Percentiles rank a stretch among this genome's conserved stretches.
Evolutionary conservation across 768 basidiomycete species (phyloP).

Genomic region (Lactarius indigo): DNA sequence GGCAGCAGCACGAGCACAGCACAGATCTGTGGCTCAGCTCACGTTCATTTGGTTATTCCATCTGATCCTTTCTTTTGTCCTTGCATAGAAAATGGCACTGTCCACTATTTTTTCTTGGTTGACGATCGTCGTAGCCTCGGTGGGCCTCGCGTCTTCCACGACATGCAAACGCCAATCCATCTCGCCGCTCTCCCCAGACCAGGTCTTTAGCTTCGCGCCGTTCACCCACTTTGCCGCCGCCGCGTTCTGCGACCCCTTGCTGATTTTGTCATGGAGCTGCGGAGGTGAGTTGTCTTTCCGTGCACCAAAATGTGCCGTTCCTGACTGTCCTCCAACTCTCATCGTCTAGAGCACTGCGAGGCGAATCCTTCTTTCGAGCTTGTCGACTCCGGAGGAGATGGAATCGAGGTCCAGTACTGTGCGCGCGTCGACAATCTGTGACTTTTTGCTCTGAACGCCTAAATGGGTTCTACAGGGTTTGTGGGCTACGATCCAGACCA

Average conservation of each 20-base stretch:
- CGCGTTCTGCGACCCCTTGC: conserved; percentile 45
- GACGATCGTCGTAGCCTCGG: not conserved
- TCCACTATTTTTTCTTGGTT: not conserved
- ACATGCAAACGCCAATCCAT: not conserved
- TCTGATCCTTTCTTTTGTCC: not conserved
- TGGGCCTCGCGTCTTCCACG: not conserved
- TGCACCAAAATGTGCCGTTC: not conserved
- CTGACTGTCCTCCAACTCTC: not conserved
- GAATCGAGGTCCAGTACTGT: not conserved
- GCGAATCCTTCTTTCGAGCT: not conserved
- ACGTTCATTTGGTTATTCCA: not conserved
- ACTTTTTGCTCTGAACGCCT: not conserved
- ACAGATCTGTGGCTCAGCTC: not conserved
- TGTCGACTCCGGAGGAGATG: not conserved
- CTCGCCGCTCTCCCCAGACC: conserved; percentile 9
- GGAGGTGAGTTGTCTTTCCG: not conserved
- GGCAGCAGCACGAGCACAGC: not conserved
- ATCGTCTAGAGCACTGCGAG: conserved; percentile 1
- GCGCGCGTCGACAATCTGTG: not conserved
- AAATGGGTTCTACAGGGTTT: not conserved
- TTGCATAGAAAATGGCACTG: not conserved
- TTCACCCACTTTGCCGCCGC: conserved; percentile 50
- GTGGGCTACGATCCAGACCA: conserved; percentile 53
- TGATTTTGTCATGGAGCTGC: not conserved
- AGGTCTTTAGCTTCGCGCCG: conserved; percentile 43